Base-by-base conservation (phyloP, 2,329 filamentous ascomycete species). In the Cadophora sp. region DNA sequence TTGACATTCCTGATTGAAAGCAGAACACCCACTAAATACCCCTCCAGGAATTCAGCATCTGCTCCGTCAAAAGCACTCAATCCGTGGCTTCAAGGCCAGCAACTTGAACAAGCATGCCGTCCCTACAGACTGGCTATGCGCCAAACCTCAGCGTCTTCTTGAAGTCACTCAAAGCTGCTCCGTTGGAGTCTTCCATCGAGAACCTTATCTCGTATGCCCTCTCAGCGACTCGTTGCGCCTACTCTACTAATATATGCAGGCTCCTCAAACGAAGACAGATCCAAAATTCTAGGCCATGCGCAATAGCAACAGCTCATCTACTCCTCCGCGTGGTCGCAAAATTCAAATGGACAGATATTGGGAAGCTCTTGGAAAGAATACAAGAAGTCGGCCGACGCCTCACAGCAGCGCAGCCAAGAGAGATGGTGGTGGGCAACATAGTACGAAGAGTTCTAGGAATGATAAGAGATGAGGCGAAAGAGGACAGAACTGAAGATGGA, bases 391-490 rank as follows among this genome's bases (percentile, higher is more conserved):
- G 96, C 65, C 86, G 89, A 73, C 87, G 89, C 64, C 84, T 99
- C 51, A 89, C 75, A 43, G 87, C 91, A 64, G 94, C 96, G 8
- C 93, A 97, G 75, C 95, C 95, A 18, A 88, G 91, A 68, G 96
- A 98, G 81, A 90, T 97, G 73, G 93, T 94, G 5, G 93, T 97
- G 53, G 95, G 94, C 62, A 99, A 99, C 76, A 94, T 99, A 73
- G 93, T 97, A 56, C 89, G 94, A 68, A 89, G 96, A 69, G 92
- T 98, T 2, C 83, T 99, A 45, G 92, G 94, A 51, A 85, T 99
- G 70, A 96, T 99, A 71, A 89, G 96, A 61, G 94, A 97, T 76
- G 94, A 98, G 76, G 91, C 92, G 47, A 90, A 92, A 73, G 93
- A 96, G 74, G 91, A 93, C 73, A 83, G 90, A 66, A 92, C 92